These are phyloP conservation scores for Cinchona pubescens DNA, from an alignment of 257 asterid genomes.

Conservation along the genomic window DNA sequence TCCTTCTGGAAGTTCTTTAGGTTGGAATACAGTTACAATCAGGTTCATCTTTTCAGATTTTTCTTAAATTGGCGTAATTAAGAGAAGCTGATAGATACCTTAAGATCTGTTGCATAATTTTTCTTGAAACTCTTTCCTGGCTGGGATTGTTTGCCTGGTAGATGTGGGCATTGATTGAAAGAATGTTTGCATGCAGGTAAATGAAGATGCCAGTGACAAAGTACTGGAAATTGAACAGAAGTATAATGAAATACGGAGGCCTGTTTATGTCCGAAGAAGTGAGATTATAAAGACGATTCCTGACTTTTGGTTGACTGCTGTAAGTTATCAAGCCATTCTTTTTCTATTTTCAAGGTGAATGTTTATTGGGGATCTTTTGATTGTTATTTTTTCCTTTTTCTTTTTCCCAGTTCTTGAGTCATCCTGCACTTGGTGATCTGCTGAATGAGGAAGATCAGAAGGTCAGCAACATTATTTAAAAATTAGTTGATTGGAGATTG, in stretches of 20 bases:
- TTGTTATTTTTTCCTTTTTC: not conserved
- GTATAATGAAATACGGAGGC: conserved; percentile 41
- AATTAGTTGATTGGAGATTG: conserved; percentile 9
- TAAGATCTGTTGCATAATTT: not conserved
- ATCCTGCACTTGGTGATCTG: conserved; percentile 49
- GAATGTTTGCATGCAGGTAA: conserved; percentile 34
- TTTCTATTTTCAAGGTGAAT: conserved; percentile 10
- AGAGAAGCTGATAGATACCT: not conserved
- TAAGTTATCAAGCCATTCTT: conserved; percentile 25
- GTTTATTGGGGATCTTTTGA: conserved; percentile 4
- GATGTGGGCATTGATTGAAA: conserved; percentile 4
- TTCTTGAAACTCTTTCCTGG: not conserved
- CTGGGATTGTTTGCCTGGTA: not conserved
- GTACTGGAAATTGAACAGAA: conserved; percentile 42
- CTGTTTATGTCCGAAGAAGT: conserved; percentile 42
- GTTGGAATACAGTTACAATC: not conserved
- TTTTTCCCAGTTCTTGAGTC: conserved; percentile 50
- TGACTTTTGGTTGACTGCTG: conserved; percentile 56
- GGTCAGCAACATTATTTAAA: conserved; percentile 29
- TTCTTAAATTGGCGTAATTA: not conserved
- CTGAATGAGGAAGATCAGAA: conserved; percentile 43
- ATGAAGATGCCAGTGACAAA: conserved; percentile 40
- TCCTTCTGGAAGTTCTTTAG: not conserved
- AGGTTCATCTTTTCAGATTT: not conserved
- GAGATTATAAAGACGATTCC: conserved; percentile 45